Evolutionary conservation across 129 eudicot genomes (phyloP), one percentile per base, ranked within the genome.

Genomic region (Tagetes patula): DNA sequence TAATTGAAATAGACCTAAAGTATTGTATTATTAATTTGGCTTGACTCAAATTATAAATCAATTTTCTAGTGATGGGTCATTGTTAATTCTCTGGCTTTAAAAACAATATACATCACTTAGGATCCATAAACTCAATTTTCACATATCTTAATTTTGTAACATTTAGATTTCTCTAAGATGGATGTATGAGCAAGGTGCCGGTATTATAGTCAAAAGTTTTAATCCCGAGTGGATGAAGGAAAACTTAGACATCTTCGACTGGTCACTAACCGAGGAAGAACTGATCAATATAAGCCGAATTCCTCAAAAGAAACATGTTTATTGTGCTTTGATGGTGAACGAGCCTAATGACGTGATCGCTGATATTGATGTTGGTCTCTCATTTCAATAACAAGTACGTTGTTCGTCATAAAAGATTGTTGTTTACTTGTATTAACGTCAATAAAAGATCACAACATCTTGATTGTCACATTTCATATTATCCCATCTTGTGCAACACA

Each of bases 181-280:
- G 75, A 27, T 71, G 41, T 71, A 71, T 20, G 75, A 86, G 68
- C 85, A 86, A 80, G 87, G 85, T 67, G 87, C 80, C 45, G 71
- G 71, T 46, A 61, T 80, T 1, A 73, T 73, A 38, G 64, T 82
- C 6, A 86, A 83, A 52, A 86, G 91, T 72, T 83, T 73, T 54
- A 86, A 86, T 80, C 76, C 73, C 52, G 85, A 82, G 48, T 77
- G 90, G 65, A 83, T 86, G 87, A 73, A 20, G 38, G 69, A 86
- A 34, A 86, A 86, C 43, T 49, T 86, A 11, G 68, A 67, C 13
- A 83, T 86, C 53, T 80, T 83, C 43, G 88, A 81, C 41, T 86
- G 85, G 83, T 75, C 80, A 0, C 48, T 86, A 55, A 71, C 75
- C 0, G 2, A 55, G 6, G 67, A 72, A n/a, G 76, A 72, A 42